phyloP scores from a whole-genome alignment of 2,329 filamentous ascomycete species.

The Pseudogymnoascus pannorum region DNA sequence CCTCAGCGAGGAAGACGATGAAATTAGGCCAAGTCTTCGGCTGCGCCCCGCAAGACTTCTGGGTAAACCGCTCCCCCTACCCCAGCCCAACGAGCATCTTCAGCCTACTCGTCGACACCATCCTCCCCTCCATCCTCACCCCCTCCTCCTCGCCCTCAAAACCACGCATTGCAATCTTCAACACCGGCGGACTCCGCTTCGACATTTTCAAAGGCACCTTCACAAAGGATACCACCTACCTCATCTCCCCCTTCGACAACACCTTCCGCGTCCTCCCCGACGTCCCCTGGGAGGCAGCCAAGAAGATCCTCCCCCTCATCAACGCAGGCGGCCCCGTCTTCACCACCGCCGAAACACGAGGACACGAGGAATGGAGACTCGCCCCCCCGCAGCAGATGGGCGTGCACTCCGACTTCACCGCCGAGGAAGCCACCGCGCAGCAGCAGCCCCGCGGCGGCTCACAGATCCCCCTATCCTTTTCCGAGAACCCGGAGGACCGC shows the following conservation, averaged over 20 bases:
- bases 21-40: constrained; percentile 68
- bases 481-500: constrained; percentile 18
- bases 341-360: background rate
- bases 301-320: constrained; percentile 54
- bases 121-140: constrained; percentile 50
- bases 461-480: constrained; percentile 28
- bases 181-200: constrained; percentile 88
- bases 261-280: constrained; percentile 69
- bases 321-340: constrained; percentile 48
- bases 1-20: constrained; percentile 60
- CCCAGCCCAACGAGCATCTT: constrained; percentile 70
- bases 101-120: constrained; percentile 53
- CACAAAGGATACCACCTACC: constrained; percentile 78
- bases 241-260: constrained; percentile 82
- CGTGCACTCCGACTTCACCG: constrained; percentile 14
- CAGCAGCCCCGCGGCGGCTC: constrained; percentile 18
- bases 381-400: constrained; percentile 27
- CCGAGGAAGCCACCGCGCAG: background rate
- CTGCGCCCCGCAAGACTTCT: constrained; percentile 74
- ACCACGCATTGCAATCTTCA: constrained; percentile 67
- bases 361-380: constrained; percentile 13
- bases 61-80: constrained; percentile 74
- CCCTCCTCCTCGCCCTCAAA: constrained; percentile 51
- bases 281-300: constrained; percentile 71
- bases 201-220: constrained; percentile 92